Conservation (phyloP, 208 protist species). For the Crithidia bombi region DNA sequence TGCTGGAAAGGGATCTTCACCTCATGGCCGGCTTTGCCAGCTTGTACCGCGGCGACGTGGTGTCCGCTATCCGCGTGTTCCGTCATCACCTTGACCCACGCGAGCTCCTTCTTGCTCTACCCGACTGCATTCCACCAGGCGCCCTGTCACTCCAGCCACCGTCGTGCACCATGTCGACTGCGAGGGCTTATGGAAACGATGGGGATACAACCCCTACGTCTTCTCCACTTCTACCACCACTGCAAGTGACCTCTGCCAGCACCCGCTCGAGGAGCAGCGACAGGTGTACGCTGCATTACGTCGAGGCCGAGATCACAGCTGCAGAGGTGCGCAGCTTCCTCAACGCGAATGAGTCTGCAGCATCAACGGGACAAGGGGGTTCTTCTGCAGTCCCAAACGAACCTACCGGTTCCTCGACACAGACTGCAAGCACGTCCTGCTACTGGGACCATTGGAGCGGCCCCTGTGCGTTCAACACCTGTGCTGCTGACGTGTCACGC, state of each 20-base stretch:
- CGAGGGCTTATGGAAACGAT: too few relatives aligned
- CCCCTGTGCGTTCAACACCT: slow-evolving; percentile 33
- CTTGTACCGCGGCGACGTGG: slow-evolving; percentile 49
- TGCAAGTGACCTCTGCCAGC: background rate
- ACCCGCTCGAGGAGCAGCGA: background rate
- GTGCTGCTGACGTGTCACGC: background rate
- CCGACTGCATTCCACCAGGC: slow-evolving; percentile 64
- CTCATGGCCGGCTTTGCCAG: slow-evolving; percentile 72
- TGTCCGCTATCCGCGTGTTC: slow-evolving; percentile 60
- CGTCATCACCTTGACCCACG: slow-evolving; percentile 67
- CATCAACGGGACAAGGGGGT: background rate
- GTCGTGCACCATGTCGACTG: slow-evolving; percentile 4
- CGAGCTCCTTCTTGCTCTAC: slow-evolving; percentile 65
- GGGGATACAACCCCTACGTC: too few relatives aligned
- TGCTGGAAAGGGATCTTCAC: slow-evolving; percentile 66
- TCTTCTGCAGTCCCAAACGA: background rate
- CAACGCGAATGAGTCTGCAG: background rate
- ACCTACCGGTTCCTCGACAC: background rate
- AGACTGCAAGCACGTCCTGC: background rate
- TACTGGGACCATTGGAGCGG: slow-evolving; percentile 33
- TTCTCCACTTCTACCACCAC: background rate
- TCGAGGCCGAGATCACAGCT: background rate
- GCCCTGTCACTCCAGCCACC: slow-evolving; percentile 9
- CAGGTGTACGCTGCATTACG: background rate
- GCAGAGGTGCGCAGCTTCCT: slow-evolving; percentile 8